Evolutionary conservation across 352 stramenopile genomes (phyloP).

Genomic region (Ophiocytium majus): DNA sequence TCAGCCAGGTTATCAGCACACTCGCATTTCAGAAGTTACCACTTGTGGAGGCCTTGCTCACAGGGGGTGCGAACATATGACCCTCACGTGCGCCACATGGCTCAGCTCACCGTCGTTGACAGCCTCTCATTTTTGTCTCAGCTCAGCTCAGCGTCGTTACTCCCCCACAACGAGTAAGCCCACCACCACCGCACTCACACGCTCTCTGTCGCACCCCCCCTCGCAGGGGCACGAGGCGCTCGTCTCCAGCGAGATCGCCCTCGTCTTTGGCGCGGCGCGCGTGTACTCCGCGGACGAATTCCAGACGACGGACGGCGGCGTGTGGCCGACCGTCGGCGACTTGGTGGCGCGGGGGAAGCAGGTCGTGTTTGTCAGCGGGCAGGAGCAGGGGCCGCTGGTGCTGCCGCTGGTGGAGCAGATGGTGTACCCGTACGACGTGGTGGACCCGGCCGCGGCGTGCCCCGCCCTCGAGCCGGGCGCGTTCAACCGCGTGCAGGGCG

Average conservation of each 20-base stretch:
- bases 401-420: neutral
- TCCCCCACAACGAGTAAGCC: too few species aligned
- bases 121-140: too few species aligned
- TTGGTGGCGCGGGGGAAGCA: neutral
- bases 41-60: too few species aligned
- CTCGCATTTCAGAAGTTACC: too few species aligned
- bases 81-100: too few species aligned
- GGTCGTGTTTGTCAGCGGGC: neutral
- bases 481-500: neutral
- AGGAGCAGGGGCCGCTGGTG: neutral
- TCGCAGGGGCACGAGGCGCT: neutral
- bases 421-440: neutral
- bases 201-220: too few species aligned
- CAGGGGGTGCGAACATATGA: too few species aligned
- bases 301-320: neutral
- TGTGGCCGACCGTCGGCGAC: neutral
- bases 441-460: neutral
- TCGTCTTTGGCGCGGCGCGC: neutral
- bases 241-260: constrained; percentile 13
- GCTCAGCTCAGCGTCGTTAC: too few species aligned
- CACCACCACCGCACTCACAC: too few species aligned
- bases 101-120: too few species aligned
- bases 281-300: constrained; percentile 9
- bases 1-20: too few species aligned
- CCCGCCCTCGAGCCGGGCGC: neutral